These are phyloP conservation scores for Nicotiana tabacum DNA, from an alignment of 257 asterid species.

Conservation along the genomic window DNA sequence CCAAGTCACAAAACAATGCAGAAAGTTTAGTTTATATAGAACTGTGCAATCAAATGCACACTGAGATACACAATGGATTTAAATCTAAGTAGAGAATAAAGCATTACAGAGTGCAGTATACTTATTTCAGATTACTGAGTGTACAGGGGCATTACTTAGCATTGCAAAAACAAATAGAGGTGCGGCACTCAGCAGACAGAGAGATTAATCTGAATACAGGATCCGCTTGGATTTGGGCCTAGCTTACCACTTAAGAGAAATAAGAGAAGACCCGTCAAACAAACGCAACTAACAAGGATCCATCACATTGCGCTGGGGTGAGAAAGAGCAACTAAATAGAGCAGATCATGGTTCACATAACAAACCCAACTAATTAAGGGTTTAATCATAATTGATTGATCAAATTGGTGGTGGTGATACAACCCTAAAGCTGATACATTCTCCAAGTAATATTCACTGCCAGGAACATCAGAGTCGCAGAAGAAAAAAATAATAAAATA, in stretches of 20 bases:
- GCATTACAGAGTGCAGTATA: neutral
- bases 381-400: neutral
- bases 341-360: neutral
- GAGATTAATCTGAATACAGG: neutral
- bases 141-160: neutral
- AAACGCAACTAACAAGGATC: neutral
- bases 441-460: neutral
- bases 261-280: neutral
- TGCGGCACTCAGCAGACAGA: neutral
- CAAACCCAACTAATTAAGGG: neutral
- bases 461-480: neutral
- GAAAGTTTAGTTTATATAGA: neutral
- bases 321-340: neutral
- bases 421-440: neutral
- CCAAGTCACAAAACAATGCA: neutral
- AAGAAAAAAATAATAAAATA: neutral
- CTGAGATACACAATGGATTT: neutral
- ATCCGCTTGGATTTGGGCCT: neutral
- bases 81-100: neutral
- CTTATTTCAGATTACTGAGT: neutral
- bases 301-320: neutral
- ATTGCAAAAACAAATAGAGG: neutral
- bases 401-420: neutral
- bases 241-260: constrained; percentile 2
- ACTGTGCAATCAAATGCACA: neutral